Base-by-base conservation (phyloP, 2,329 filamentous ascomycete genomes). In the Harringtonia aguacate region DNA sequence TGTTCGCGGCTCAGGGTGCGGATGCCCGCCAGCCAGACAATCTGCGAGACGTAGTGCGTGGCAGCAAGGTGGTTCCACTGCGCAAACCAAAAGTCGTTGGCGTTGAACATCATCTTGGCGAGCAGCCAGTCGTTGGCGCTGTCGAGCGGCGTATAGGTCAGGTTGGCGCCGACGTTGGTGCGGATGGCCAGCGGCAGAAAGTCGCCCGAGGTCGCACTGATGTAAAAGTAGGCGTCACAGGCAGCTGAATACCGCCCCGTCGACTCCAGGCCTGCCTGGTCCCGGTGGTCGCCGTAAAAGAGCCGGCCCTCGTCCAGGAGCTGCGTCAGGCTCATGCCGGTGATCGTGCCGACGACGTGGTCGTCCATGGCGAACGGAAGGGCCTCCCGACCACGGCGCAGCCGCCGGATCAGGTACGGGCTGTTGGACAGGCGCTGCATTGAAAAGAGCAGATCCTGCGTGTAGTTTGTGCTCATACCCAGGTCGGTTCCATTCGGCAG, bases 141-240 rank as follows among this genome's bases (percentile, higher is more conserved):
- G 46, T 73, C 69, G 1, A 59, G 51, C 3, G 69, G 68, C 3
- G 69, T 73, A 53, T 73, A 73, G 7, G 64, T 57, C 30, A 70
- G 51, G 46, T 64, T 57, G 2, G 52, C 55, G 15, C 61, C 62
- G 14, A 58, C 56, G 45, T 70, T 69, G n/a, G 67, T 66, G 47
- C 64, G 62, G 48, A 73, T 69, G 3, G 68, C 68, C 20, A 73
- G 56, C 4, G 69, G 70, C 7, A 73, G 53, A 47, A 72, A 69
- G 33, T 70, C 54, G 12, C 58, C 59, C 5, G 58, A 60, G n/a
- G 48, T 45, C 1, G 58, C 50, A 41, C 63, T 53, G 35, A 72
- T 64, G 53, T 62, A 72, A 53, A 73, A 73, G 48, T 67, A 67
- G 0, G 64, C 69, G 36, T 65, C 61, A 48, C 63, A 69, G 10